These are phyloP conservation scores for Dothistroma pini DNA, from an alignment of 2,329 filamentous ascomycete genomes.

Conservation along the genomic window DNA sequence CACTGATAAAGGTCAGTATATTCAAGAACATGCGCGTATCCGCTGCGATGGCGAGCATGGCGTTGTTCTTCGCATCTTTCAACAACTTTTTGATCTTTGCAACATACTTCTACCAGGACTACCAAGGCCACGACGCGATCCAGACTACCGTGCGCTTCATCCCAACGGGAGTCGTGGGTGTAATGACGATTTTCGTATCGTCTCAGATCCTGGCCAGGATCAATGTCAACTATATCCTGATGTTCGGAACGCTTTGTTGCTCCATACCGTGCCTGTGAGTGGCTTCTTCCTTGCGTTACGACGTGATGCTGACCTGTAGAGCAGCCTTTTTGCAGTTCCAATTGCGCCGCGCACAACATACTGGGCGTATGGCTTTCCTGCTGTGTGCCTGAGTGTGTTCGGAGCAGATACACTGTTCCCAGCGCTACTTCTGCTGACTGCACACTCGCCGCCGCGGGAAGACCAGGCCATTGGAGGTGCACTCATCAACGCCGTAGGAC, in stretches of 20 bases:
- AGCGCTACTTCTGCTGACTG: conserved; percentile 62
- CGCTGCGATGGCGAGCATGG: conserved; percentile 62
- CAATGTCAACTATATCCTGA: conserved; percentile 56
- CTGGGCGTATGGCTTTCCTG: conserved; percentile 64
- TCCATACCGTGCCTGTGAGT: conserved; percentile 30
- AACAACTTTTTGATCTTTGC: conserved; percentile 65
- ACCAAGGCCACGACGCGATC: conserved; percentile 58
- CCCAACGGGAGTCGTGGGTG: conserved; percentile 59
- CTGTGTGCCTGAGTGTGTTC: conserved; percentile 62
- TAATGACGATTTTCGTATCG: conserved; percentile 55
- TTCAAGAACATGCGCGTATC: conserved; percentile 59
- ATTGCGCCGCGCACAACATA: conserved; percentile 60
- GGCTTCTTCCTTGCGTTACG: not conserved
- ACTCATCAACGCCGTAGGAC: conserved; percentile 63
- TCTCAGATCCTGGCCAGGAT: conserved; percentile 57
- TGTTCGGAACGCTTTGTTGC: conserved; percentile 56
- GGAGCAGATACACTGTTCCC: conserved; percentile 67
- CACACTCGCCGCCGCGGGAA: conserved; percentile 57
- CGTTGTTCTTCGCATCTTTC: conserved; percentile 63
- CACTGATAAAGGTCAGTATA: conserved; percentile 64
- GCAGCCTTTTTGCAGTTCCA: conserved; percentile 60
- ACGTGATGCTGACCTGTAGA: conserved; percentile 40
- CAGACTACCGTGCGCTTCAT: conserved; percentile 67
- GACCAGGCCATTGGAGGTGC: conserved; percentile 67
- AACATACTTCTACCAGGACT: conserved; percentile 68